Conservation (phyloP, 345 rosid species). For the Sisymbrium irio region DNA sequence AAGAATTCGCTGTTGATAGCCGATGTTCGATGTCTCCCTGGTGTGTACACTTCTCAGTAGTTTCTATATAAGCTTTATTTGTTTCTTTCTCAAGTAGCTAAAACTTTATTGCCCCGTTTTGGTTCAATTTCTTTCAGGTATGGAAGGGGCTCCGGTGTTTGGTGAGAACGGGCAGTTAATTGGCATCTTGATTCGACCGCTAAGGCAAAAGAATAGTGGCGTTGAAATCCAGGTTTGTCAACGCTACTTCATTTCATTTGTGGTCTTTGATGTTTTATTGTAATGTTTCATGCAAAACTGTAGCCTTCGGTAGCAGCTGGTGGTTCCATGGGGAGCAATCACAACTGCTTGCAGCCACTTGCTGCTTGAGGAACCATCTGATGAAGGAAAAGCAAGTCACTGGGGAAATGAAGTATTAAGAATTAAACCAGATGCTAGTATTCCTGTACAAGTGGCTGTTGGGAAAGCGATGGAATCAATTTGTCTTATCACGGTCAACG, state of each 20-base stretch:
- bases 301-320: slow-evolving; percentile 96
- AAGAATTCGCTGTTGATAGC: slow-evolving; percentile 72
- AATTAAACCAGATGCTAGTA: slow-evolving; percentile 19
- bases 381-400: slow-evolving; percentile 49
- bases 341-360: slow-evolving; percentile 77
- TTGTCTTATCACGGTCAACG: slow-evolving; percentile 73
- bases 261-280: slow-evolving; percentile 38
- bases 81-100: slow-evolving; percentile 12
- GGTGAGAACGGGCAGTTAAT: slow-evolving; percentile 48
- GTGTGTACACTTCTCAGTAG: slow-evolving; percentile 43
- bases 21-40: slow-evolving; percentile 94
- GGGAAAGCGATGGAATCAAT: slow-evolving; percentile 70
- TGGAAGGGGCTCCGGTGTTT: slow-evolving; percentile 91
- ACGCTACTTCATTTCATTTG: slow-evolving; percentile 20
- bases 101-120: slow-evolving; percentile 18
- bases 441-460: slow-evolving; percentile 36
- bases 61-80: slow-evolving; percentile 16
- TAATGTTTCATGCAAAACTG: slow-evolving; percentile 59
- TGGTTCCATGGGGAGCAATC: slow-evolving; percentile 99
- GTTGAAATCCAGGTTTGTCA: slow-evolving; percentile 90
- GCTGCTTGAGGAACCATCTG: slow-evolving; percentile 64
- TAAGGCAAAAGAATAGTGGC: slow-evolving; percentile 73
- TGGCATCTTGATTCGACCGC: slow-evolving; percentile 80
- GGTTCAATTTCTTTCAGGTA: slow-evolving; percentile 49
- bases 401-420: slow-evolving; percentile 33